Conservation (phyloP, 2,329 filamentous ascomycete genomes). For the Talaromyces marneffei region DNA sequence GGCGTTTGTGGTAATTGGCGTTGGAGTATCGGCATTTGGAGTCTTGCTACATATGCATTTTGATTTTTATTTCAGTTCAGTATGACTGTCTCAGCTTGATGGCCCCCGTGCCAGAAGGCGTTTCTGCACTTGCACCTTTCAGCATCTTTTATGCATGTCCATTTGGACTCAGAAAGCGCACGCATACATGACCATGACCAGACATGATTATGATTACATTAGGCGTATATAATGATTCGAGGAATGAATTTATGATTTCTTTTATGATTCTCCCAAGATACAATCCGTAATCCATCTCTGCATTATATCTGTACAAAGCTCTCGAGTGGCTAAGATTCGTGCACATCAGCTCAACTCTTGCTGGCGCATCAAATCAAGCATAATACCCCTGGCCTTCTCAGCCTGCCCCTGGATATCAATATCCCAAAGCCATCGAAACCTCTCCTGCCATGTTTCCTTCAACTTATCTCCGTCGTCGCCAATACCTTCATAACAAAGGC, state of each 20-base stretch:
- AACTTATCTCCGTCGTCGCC: conserved; percentile 25
- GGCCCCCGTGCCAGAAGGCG: neutral
- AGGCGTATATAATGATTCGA: conserved; percentile 15
- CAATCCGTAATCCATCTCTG: no score
- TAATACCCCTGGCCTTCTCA: conserved; percentile 1
- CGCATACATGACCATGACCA: conserved; percentile 5
- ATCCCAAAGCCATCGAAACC: conserved; percentile 32
- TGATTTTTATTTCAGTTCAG: conserved; percentile 1
- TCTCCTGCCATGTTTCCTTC: conserved; percentile 18
- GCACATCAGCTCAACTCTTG: neutral
- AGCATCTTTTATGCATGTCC: conserved; percentile 5
- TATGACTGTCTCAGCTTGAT: neutral
- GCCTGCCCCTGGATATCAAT: conserved; percentile 22
- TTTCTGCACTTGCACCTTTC: conserved; percentile 1
- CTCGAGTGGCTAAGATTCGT: no score
- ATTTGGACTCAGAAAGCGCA: conserved; percentile 4
- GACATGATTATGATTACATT: conserved; percentile 14
- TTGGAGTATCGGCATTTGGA: conserved; percentile 8
- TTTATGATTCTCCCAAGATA: no score
- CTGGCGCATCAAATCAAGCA: neutral
- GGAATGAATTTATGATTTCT: conserved; percentile 9
- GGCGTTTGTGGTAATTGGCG: conserved; percentile 10
- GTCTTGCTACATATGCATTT: conserved; percentile 7
- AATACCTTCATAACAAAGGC: conserved; percentile 25
- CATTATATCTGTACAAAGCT: no score